These are phyloP conservation scores for Tolypocladium sp. DNA, from an alignment of 2,329 filamentous ascomycete species.

Conservation along the genomic window DNA sequence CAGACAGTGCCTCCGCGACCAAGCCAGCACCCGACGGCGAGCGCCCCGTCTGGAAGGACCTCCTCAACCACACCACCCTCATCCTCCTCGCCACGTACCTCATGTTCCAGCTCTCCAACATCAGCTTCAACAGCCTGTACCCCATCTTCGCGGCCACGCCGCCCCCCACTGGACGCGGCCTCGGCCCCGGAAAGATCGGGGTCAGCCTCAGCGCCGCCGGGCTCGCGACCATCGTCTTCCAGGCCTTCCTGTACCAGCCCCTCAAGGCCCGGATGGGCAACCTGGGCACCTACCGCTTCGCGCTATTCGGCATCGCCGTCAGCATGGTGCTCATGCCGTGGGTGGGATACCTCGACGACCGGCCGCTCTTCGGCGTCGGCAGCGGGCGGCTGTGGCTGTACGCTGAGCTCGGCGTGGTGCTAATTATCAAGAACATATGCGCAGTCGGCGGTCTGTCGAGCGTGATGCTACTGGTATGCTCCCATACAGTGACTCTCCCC, in stretches of 20 bases:
- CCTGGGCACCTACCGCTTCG: conserved; percentile 70
- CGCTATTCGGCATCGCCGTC: conserved; percentile 69
- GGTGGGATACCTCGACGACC: conserved; percentile 65
- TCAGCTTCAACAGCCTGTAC: conserved; percentile 91
- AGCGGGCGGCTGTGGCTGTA: conserved; percentile 65
- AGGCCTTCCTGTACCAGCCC: conserved; percentile 74
- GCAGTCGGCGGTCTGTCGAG: conserved; percentile 84
- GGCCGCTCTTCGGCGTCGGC: conserved; percentile 46
- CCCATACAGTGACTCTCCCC: neutral
- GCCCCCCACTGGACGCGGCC: conserved; percentile 65
- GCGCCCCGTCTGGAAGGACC: conserved; percentile 36
- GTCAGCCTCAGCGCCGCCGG: conserved; percentile 79
- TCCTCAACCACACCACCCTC: conserved; percentile 74
- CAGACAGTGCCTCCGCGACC: neutral
- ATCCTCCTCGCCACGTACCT: conserved; percentile 78
- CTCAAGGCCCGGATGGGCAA: conserved; percentile 77
- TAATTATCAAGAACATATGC: conserved; percentile 84
- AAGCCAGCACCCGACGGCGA: conserved; percentile 6
- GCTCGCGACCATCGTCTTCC: conserved; percentile 78
- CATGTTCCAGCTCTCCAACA: conserved; percentile 88
- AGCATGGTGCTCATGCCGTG: conserved; percentile 85
- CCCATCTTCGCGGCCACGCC: conserved; percentile 79
- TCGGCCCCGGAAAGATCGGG: conserved; percentile 75
- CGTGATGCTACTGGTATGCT: conserved; percentile 69
- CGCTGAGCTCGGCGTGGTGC: conserved; percentile 66